Base-by-base conservation (phyloP, 1,284 basidiomycete species). In the Tylopilus sp. region DNA sequence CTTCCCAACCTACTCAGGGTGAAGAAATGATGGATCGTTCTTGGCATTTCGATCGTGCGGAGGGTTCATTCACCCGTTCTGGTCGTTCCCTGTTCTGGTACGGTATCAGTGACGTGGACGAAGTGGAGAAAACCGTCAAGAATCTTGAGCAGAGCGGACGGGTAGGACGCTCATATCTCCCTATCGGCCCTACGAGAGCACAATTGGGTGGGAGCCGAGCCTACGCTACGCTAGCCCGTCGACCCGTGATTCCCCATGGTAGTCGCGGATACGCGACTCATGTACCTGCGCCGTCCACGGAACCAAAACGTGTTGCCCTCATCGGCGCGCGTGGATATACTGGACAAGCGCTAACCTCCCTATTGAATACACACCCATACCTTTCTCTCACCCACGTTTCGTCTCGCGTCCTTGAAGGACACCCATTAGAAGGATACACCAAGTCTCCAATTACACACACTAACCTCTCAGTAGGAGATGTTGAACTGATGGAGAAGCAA, bases 1-100 rank as follows among this genome's bases (percentile, higher is more conserved):
- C 24, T 2, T n/a, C 62, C 41, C 66, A 72, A 1, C 60, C 66
- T 32, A 56, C 66, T 53, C 75, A 72, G 36, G 96, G 98, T 72
- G 97, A 99, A 80, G 97, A 99, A 84, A 77, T 76, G 64, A 69
- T 74, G 54, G 92, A 98, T 83, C 91, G 97, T 52, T 90, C 93
- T 3, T 99, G 97, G 97, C 97, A 99, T 84, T 99, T 98, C 78
- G 98, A 99, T 85, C 91, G 96, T 63, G 96, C 97, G 2, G 97
- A 99, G 73, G 97, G 97, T 12, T 95, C 94, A 81, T 99, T 99
- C 84, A 98, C 97, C 16, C 89, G 98, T 61, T 95, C 95, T 41
- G 96, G 97, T 55, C 90, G 87, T 79, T 96, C 91, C 76, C 83
- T 99, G 76, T 99, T 98, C 89, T 99, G 97, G 96, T 99, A 98